Evolutionary conservation across 495 filamentous ascomycete species (phyloP).

Genomic region (Neurospora terricola): DNA sequence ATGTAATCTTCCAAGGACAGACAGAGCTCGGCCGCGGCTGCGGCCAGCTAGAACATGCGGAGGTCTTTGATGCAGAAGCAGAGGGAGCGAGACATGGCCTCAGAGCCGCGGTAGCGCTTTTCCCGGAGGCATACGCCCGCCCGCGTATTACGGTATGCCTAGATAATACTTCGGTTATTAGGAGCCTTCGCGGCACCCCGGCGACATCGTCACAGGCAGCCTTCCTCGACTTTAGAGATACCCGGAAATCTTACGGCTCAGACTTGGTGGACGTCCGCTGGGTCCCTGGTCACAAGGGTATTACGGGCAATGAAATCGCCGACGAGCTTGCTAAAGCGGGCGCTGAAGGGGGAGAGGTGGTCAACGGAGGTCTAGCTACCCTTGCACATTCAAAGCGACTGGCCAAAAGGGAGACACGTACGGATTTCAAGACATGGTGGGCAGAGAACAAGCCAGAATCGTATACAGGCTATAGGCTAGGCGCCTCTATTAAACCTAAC

Average conservation of each 20-base stretch:
- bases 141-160: background rate
- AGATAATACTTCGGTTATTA: background rate
- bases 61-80: background rate
- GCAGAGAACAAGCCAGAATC: too few species aligned
- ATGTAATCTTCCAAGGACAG: background rate
- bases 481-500: background rate
- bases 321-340: background rate
- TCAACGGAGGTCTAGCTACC: background rate
- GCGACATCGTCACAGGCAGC: background rate
- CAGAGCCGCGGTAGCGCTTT: background rate
- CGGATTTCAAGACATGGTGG: background rate
- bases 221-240: background rate
- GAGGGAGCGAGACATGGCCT: background rate
- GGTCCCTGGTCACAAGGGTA: background rate
- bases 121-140: background rate
- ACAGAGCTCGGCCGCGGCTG: background rate
- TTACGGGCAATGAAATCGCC: background rate
- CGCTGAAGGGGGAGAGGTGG: background rate
- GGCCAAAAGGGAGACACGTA: background rate
- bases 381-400: background rate
- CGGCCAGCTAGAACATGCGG: background rate
- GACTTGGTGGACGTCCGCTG: background rate
- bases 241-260: background rate
- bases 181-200: background rate
- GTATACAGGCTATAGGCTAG: background rate